Conservation (phyloP, 768 basidiomycete genomes). For the Phanerochaete carnosa region DNA sequence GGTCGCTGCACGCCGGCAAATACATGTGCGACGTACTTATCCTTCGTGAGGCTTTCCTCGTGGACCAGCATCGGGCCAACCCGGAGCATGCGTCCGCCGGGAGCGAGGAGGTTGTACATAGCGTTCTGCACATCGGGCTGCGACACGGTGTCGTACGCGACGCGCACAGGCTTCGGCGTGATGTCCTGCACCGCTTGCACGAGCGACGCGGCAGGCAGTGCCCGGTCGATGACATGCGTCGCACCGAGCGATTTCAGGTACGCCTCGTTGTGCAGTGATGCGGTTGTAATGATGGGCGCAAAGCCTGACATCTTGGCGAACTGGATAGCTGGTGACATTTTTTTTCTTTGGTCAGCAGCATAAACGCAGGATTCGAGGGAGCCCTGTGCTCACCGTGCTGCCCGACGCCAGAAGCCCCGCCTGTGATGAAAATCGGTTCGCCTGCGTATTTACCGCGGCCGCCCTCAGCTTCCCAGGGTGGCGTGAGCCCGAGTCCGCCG, state of each 20-base stretch:
- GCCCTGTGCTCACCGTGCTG: slow-evolving; percentile 19
- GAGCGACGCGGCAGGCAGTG: not conserved
- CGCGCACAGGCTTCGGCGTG: slow-evolving; percentile 15
- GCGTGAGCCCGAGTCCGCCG: slow-evolving; percentile 21
- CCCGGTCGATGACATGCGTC: slow-evolving; percentile 28
- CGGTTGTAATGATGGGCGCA: slow-evolving; percentile 21
- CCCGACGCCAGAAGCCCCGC: slow-evolving; percentile 23
- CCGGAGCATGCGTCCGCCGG: slow-evolving; percentile 18
- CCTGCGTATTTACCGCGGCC: slow-evolving; percentile 27
- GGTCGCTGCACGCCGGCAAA: slow-evolving; percentile 14
- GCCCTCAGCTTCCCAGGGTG: slow-evolving; percentile 22
- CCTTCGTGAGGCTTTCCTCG: slow-evolving; percentile 23
- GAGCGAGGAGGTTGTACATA: slow-evolving; percentile 21
- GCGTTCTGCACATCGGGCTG: slow-evolving; percentile 18
- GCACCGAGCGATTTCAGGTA: slow-evolving; percentile 27
- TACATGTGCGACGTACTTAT: slow-evolving; percentile 46
- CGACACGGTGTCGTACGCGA: slow-evolving; percentile 23
- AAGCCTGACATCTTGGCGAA: slow-evolving; percentile 19
- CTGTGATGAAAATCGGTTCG: slow-evolving; percentile 25
- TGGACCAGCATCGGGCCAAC: slow-evolving; percentile 9
- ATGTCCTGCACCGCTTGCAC: slow-evolving; percentile 13
- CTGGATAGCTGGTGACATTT: slow-evolving; percentile 17
- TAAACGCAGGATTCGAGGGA: not conserved
- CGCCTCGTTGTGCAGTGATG: slow-evolving; percentile 22
- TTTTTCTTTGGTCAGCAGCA: not conserved